Evolutionary conservation across 345 rosid species (phyloP).

Genomic region (Orychophragmus violaceus): DNA sequence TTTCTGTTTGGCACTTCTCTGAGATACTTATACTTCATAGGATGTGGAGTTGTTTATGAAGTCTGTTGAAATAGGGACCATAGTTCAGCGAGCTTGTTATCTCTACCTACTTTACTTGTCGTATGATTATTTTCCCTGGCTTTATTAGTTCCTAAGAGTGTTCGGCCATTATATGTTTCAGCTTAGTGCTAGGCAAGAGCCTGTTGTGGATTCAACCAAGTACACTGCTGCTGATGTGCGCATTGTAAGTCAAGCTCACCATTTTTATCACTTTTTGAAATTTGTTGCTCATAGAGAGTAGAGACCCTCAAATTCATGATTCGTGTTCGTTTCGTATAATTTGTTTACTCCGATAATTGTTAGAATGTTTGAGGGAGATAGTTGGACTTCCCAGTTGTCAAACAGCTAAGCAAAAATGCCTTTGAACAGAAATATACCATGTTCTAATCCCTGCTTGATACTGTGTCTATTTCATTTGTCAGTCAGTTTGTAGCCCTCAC

Average conservation of each 20-base stretch:
- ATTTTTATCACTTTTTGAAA: background rate
- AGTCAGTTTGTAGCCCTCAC: background rate
- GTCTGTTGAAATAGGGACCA: background rate
- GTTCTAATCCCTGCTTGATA: background rate
- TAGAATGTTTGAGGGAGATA: background rate
- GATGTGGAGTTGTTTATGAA: background rate
- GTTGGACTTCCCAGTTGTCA: background rate
- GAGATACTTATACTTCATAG: background rate
- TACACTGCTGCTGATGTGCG: constrained; percentile 96
- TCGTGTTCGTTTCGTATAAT: background rate
- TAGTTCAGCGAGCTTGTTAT: background rate
- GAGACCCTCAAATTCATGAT: background rate
- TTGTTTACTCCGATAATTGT: background rate
- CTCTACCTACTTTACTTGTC: background rate
- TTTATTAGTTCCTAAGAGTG: background rate
- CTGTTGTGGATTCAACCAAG: constrained; percentile 67
- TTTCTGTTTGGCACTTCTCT: background rate
- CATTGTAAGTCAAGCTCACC: constrained; percentile 51
- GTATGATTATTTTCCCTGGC: background rate
- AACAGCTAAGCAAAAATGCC: background rate
- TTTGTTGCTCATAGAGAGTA: background rate
- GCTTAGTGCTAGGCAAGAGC: constrained; percentile 80
- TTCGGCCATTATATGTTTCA: constrained; percentile 30
- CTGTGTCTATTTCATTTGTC: background rate
- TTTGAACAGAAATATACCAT: background rate